Base-by-base conservation (phyloP, 768 basidiomycete species). In the Pleurotus platypus region DNA sequence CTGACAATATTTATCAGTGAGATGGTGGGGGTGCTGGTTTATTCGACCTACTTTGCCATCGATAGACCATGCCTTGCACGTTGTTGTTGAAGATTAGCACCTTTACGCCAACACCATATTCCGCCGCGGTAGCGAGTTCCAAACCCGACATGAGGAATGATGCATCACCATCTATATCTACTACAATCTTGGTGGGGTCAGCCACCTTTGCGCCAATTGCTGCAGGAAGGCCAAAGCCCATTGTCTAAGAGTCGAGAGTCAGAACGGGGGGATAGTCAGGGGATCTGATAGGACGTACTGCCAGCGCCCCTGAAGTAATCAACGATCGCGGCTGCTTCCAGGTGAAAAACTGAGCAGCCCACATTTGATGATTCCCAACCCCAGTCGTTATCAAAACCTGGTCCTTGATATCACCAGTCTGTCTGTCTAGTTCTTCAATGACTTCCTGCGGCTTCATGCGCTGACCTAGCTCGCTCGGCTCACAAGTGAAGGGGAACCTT, bases 111-210 rank as follows among this genome's bases (percentile, higher is more conserved):
- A 99, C 96, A 66, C 81, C 72, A 75, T 82, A 94, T 67, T 95
- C 92, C 22, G 90, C 79, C 4, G 97, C 97, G 0, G 97, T 99
- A 20, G 87, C 87, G 55, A 99, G 86, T 73, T 99, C 97, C 96
- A 98, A 98, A 0, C 94, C 96, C 1, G 97, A 98, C 97, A 98
- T 99, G 66, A 91, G 93, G 76, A 98, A 95, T n/a, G 93, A 96
- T 0, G 97, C 97, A 69, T 99, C 97, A 11, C 97, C 97, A 63
- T 99, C 97, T 60, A 98, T 87, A 69, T 99, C 95, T 48, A 99
- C 77, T 57, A 99, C 96, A 56, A 83, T 89, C 75, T 98, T 98
- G 27, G 92, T 72, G 0, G 96, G 96, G 0, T 89, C 88, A 16
- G 93, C 97, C 30, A 98, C 94, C 72, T 99, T 99, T 61, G 96